These are phyloP conservation scores for Pestalotiopsis sp. DNA, from an alignment of 2,329 filamentous ascomycete species.

Conservation along the genomic window DNA sequence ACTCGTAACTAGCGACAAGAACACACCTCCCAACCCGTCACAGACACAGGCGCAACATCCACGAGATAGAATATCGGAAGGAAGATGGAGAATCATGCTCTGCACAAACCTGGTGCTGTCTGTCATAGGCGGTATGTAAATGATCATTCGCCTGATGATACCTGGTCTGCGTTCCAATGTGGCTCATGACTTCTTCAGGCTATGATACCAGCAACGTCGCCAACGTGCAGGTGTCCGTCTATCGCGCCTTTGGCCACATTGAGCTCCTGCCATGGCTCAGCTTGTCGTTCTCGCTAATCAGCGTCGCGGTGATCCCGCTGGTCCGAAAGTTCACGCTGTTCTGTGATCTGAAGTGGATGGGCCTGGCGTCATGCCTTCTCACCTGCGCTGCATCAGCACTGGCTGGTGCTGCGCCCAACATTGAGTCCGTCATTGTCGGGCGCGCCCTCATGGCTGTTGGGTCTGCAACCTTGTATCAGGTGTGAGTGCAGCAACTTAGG, in stretches of 20 bases:
- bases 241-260: constrained; percentile 46
- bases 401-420: constrained; percentile 29
- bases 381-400: constrained; percentile 30
- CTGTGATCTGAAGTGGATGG: constrained; percentile 32
- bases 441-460: constrained; percentile 34
- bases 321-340: constrained; percentile 34
- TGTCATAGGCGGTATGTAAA: constrained; percentile 4
- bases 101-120: constrained; percentile 2
- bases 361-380: constrained; percentile 25
- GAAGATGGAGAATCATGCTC: background rate
- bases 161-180: background rate
- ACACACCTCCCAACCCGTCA: background rate
- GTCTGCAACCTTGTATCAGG: constrained; percentile 31
- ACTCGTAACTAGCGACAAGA: background rate
- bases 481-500: constrained; percentile 20
- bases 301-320: constrained; percentile 35
- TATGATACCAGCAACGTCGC: constrained; percentile 49
- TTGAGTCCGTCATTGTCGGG: constrained; percentile 32
- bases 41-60: background rate
- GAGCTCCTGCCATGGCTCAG: constrained; percentile 41
- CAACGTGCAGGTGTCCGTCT: constrained; percentile 59
- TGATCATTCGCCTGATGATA: background rate
- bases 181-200: constrained; percentile 24
- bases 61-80: background rate
- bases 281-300: constrained; percentile 35